Evolutionary conservation across 768 basidiomycete genomes (phyloP).

Genomic region (Auricularia heimuer): DNA sequence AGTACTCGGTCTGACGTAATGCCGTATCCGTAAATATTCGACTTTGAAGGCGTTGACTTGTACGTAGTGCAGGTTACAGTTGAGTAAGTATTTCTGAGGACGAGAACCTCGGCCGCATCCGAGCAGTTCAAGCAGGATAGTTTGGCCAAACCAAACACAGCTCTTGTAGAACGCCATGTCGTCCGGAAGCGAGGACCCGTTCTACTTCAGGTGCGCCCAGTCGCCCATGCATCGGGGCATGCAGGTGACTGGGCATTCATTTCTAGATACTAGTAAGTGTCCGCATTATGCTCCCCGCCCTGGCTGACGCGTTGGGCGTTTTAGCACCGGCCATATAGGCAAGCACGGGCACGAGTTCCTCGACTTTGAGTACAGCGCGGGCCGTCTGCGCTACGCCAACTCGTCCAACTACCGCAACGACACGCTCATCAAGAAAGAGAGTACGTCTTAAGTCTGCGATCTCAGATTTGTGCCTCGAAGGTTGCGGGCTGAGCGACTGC

Average conservation of each 20-base stretch:
- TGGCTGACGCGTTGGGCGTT: constrained; percentile 13
- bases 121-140: no score
- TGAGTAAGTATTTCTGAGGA: no score
- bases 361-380: constrained; percentile 97
- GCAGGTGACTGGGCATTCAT: constrained; percentile 10
- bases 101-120: no score
- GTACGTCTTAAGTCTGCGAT: constrained; percentile 37
- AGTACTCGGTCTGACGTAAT: no score
- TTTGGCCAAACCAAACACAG: not conserved
- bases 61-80: no score
- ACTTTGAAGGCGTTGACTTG: no score
- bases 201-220: constrained; percentile 58
- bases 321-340: constrained; percentile 93
- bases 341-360: constrained; percentile 97
- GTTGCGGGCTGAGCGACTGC: not conserved
- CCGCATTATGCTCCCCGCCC: constrained; percentile 5
- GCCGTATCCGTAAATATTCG: no score
- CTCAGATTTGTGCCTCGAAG: no score
- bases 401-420: constrained; percentile 99
- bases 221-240: constrained; percentile 10
- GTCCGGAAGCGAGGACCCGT: constrained; percentile 56
- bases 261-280: constrained; percentile 44
- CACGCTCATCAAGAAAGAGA: constrained; percentile 96
- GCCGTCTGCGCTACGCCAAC: constrained; percentile 93
- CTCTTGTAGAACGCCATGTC: constrained; percentile 24